Evolutionary conservation across 352 stramenopile species (phyloP), one percentile per base, ranked within the genome.

Genomic region (Phytopythium chamaehyphon): DNA sequence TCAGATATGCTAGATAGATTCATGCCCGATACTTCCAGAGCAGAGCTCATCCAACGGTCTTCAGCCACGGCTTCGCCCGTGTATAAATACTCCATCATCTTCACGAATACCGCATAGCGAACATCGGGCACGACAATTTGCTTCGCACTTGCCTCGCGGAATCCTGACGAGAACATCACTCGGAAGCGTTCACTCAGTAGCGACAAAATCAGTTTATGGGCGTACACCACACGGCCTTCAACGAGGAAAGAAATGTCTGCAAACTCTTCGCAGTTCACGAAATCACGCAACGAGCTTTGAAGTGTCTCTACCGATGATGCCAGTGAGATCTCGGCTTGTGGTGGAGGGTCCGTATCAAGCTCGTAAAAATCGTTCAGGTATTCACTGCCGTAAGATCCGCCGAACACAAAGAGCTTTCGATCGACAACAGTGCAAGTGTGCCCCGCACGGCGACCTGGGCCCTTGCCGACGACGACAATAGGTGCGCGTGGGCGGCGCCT

Each of bases 171-270:
- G 69, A 98, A 98, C 93, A 98, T 98, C 19, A 86, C 88, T 43
- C 90, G 79, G 61, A 98, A 98, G 18, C 88, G 92, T 53, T 96
- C 91, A 36, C 91, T 98, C 15, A 96, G 69, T 8, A 96, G 73
- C 21, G 89, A 96, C 33, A 98, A 56, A 10, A 98, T 88, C 36
- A 98, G 68, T 43, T 98, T 98, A 75, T 98, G 94, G 24, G 79
- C 95, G 51, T 93, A 97, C 18, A 98, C 77, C 21, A 89, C 76
- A 45, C 78, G 74, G 7, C 92, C 93, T 73, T 98, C 93, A 0
- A 98, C 92, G 14, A 98, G 55, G 62, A 98, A 98, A 5, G 88
- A 97, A 47, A 98, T 96, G 58, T 98, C 94, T 7, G 91, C 92
- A 59, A 98, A 98, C 57, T 97, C 85, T 39, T 96, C 79, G 47